phyloP scores from a whole-genome alignment of 2,329 filamentous ascomycete species.

The Claviceps capensis region DNA sequence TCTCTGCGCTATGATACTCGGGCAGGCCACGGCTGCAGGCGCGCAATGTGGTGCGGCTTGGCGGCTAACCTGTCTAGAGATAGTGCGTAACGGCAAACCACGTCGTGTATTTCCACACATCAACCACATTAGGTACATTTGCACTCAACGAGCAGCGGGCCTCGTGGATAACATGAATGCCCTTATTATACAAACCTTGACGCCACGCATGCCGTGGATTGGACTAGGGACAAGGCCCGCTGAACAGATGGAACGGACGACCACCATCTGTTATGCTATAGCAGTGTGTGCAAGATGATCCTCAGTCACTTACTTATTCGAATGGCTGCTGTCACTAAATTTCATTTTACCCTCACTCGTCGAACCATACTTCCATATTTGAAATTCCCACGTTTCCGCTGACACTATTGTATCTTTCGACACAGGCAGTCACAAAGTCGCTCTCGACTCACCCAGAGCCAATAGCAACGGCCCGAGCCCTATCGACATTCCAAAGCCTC shows the following conservation, averaged over 20 bases:
- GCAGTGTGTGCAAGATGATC: constrained; percentile 6
- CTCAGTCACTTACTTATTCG: constrained; percentile 3
- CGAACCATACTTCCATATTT: background rate
- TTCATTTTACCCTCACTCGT: background rate
- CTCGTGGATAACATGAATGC: background rate
- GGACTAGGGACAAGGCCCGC: background rate
- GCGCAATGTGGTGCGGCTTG: too few relatives aligned
- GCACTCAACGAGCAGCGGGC: background rate
- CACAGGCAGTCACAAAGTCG: constrained; percentile 3
- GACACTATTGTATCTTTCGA: background rate
- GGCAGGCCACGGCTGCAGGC: background rate
- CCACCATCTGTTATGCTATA: background rate
- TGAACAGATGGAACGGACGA: background rate
- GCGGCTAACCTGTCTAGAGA: too few relatives aligned
- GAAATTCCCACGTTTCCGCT: background rate
- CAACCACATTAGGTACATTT: background rate
- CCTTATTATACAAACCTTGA: background rate
- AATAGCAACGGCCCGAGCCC: constrained; percentile 34
- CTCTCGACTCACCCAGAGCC: constrained; percentile 7
- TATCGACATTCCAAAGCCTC: constrained; percentile 33
- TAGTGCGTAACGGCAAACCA: too few relatives aligned
- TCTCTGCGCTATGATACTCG: background rate
- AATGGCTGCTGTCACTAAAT: constrained; percentile 2
- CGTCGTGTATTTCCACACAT: background rate
- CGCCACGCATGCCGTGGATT: background rate